Conservation (phyloP, 495 filamentous ascomycete genomes). For the Recurvomyces mirabilis region DNA sequence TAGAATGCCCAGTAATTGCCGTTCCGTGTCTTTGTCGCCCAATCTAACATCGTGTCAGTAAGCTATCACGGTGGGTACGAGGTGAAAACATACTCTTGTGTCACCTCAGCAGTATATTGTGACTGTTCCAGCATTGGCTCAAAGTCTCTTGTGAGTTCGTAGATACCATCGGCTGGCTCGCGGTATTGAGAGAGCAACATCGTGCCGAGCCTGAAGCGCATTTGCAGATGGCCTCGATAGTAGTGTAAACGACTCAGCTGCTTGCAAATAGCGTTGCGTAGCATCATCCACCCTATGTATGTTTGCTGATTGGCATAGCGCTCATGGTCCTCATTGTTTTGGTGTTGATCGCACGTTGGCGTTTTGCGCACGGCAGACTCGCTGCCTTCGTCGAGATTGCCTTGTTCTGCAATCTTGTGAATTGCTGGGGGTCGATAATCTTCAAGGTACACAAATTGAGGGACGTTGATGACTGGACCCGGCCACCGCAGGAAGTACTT, state of each 20-base stretch:
- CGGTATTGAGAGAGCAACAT: conserved; percentile 16
- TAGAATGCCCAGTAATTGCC: conserved; percentile 2
- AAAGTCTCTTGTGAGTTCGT: conserved; percentile 13
- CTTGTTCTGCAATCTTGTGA: not conserved
- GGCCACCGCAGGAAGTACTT: conserved; percentile 17
- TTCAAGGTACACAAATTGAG: conserved; percentile 6
- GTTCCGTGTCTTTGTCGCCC: conserved; percentile 14
- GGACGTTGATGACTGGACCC: not conserved
- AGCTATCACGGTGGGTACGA: not conserved
- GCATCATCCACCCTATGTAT: too few relatives aligned
- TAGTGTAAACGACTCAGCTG: too few relatives aligned
- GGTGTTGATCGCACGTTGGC: not conserved
- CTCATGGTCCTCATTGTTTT: not conserved
- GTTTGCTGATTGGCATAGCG: too few relatives aligned
- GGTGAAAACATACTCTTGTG: conserved; percentile 19
- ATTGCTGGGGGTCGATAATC: conserved; percentile 6
- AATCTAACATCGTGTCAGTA: conserved; percentile 7
- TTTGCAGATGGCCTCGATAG: conserved; percentile 21
- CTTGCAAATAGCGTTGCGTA: not conserved
- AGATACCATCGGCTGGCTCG: conserved; percentile 2
- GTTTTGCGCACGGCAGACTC: not conserved
- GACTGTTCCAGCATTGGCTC: conserved; percentile 14
- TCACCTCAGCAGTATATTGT: conserved; percentile 15
- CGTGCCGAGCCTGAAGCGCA: conserved; percentile 21
- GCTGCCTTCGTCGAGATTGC: not conserved